Evolutionary conservation across 2,329 filamentous ascomycete genomes (phyloP).

Genomic region (Parastagonospora avenae): DNA sequence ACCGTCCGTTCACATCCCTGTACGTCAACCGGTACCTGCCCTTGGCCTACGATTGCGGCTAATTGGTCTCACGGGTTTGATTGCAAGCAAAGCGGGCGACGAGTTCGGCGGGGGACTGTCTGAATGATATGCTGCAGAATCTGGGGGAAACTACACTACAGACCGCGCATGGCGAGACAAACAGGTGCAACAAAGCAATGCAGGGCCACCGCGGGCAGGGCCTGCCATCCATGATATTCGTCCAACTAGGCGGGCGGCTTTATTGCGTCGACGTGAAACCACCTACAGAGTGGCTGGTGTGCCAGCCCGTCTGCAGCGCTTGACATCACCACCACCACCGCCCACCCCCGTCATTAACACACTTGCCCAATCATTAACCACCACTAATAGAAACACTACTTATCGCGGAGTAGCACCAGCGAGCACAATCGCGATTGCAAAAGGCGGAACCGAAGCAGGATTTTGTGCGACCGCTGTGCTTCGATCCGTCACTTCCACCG

Average conservation of each 20-base stretch:
- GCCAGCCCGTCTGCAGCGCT: constrained; percentile 5
- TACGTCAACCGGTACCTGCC: constrained; percentile 7
- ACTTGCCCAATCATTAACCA: too few species aligned
- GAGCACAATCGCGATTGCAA: constrained; percentile 1
- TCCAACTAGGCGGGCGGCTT: background rate
- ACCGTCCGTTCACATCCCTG: constrained; percentile 5
- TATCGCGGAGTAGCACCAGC: background rate
- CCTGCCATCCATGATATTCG: constrained; percentile 2
- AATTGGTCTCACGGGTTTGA: constrained; percentile 2
- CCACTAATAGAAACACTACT: too few species aligned
- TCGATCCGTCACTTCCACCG: constrained; percentile 11
- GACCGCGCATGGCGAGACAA: background rate
- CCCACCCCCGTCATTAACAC: background rate
- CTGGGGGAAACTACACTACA: background rate
- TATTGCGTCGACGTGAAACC: constrained; percentile 7
- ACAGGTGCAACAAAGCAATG: background rate
- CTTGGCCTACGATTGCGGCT: constrained; percentile 4
- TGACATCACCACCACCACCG: constrained; percentile 6
- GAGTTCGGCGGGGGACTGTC: background rate
- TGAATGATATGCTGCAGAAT: background rate
- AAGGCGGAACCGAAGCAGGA: constrained; percentile 11
- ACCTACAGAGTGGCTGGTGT: constrained; percentile 4
- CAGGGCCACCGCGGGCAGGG: constrained; percentile 3
- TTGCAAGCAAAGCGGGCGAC: background rate
- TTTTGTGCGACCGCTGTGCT: constrained; percentile 6